Evolutionary conservation across 495 filamentous ascomycete species (phyloP).

Genomic region (Penicillium bialowiezense): DNA sequence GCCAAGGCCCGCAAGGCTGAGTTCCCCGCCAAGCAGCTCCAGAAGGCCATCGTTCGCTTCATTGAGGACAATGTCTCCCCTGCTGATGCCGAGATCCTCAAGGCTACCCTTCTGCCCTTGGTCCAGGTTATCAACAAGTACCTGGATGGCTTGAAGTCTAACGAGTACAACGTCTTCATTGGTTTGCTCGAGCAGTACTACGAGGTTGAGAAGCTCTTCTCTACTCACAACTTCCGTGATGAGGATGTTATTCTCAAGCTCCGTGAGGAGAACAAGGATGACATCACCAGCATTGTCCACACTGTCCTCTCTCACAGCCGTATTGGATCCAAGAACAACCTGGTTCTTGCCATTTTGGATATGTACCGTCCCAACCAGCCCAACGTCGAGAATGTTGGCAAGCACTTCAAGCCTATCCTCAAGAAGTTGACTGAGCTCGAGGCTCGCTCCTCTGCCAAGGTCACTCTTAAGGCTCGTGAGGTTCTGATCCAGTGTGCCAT

Average conservation of each 20-base stretch:
- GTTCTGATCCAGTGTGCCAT: conserved; percentile 95
- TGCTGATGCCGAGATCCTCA: conserved; percentile 67
- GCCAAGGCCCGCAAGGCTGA: conserved; percentile 72
- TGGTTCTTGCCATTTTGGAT: conserved; percentile 86
- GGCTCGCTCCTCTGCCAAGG: conserved; percentile 86
- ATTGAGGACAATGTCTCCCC: conserved; percentile 78
- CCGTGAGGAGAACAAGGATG: conserved; percentile 93
- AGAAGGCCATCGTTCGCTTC: conserved; percentile 82
- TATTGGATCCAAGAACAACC: conserved; percentile 89
- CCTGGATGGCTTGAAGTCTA: conserved; percentile 81
- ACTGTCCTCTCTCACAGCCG: conserved; percentile 91
- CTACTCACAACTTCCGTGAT: conserved; percentile 76
- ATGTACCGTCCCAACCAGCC: conserved; percentile 96
- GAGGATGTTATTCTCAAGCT: conserved; percentile 94
- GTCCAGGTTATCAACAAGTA: conserved; percentile 79
- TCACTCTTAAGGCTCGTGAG: conserved; percentile 93
- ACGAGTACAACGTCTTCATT: conserved; percentile 83
- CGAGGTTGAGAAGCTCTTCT: conserved; percentile 82
- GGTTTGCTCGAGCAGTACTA: conserved; percentile 75
- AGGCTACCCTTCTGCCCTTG: conserved; percentile 72
- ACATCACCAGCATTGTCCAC: conserved; percentile 75
- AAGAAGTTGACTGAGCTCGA: conserved; percentile 89
- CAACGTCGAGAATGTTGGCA: conserved; percentile 78
- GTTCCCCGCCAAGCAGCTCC: conserved; percentile 87
- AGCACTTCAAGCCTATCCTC: conserved; percentile 79